Conservation (phyloP, 345 rosid genomes). For the Psidium guajava region DNA sequence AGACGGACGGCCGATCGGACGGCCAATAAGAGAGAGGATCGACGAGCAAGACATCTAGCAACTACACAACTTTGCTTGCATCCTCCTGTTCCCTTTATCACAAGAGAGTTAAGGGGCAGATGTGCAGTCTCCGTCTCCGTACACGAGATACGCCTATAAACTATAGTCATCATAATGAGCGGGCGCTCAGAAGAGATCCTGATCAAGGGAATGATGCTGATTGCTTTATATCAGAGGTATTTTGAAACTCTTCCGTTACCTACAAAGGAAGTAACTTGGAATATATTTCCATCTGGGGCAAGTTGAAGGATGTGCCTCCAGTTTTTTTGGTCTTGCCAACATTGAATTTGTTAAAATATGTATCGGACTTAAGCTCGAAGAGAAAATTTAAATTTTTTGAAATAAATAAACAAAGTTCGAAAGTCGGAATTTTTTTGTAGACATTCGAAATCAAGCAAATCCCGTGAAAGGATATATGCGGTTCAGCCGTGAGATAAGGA, state of each 20-base stretch:
- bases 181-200: constrained; percentile 17
- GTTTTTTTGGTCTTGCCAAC: not conserved
- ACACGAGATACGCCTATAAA: constrained; percentile 1
- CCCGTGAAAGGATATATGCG: too few relatives aligned
- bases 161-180: constrained; percentile 5
- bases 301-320: not conserved
- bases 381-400: too few relatives aligned
- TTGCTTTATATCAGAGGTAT: not conserved
- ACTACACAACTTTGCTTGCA: not conserved
- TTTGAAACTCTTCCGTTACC: not conserved
- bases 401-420: too few relatives aligned
- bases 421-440: too few relatives aligned
- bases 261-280: not conserved
- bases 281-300: not conserved
- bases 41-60: not conserved
- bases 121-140: not conserved
- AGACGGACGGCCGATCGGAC: too few relatives aligned
- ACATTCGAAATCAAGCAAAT: too few relatives aligned
- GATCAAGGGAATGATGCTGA: constrained; percentile 6
- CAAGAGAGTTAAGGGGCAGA: constrained; percentile 7
- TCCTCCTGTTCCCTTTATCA: constrained; percentile 9
- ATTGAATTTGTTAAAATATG: not conserved
- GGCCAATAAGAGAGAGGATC: not conserved
- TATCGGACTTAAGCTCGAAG: too few relatives aligned
- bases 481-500: too few relatives aligned